These are phyloP conservation scores for Camellia granthamiana DNA, from an alignment of 148 eudicot species.

Conservation along the genomic window DNA sequence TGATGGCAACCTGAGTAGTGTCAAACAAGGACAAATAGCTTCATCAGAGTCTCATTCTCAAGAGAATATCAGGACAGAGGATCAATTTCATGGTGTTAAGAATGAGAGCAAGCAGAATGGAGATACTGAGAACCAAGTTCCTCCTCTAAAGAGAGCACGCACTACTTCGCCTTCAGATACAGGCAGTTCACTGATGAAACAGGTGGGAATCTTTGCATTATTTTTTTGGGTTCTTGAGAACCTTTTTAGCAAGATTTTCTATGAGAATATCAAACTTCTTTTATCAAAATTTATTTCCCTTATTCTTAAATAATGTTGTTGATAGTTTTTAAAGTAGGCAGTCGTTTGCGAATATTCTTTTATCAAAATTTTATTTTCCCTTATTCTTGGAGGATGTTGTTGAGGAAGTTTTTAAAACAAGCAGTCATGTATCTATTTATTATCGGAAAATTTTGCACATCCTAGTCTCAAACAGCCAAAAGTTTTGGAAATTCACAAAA, in stretches of 20 bases:
- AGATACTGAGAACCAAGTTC: conserved; percentile 43
- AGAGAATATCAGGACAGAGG: conserved; percentile 32
- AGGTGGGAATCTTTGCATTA: conserved; percentile 38
- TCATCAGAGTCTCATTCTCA: conserved; percentile 37
- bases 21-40: conserved; percentile 27
- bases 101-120: conserved; percentile 38
- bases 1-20: conserved; percentile 27
- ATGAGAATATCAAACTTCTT: not conserved
- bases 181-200: conserved; percentile 68
- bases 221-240: conserved; percentile 1
- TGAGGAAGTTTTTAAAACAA: too few species aligned
- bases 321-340: not conserved
- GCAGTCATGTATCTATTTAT: not conserved
- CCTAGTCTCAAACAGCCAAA: not conserved
- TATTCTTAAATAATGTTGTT: not conserved
- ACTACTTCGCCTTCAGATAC: conserved; percentile 42
- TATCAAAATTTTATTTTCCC: not conserved
- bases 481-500: not conserved
- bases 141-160: conserved; percentile 57
- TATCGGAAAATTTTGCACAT: not conserved
- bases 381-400: not conserved
- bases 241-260: not conserved
- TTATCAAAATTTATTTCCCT: not conserved
- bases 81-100: conserved; percentile 26
- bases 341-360: too few species aligned